These are phyloP conservation scores for Magnolia changhungtana DNA, from an alignment of 164 flowering plant genomes.

Conservation along the genomic window DNA sequence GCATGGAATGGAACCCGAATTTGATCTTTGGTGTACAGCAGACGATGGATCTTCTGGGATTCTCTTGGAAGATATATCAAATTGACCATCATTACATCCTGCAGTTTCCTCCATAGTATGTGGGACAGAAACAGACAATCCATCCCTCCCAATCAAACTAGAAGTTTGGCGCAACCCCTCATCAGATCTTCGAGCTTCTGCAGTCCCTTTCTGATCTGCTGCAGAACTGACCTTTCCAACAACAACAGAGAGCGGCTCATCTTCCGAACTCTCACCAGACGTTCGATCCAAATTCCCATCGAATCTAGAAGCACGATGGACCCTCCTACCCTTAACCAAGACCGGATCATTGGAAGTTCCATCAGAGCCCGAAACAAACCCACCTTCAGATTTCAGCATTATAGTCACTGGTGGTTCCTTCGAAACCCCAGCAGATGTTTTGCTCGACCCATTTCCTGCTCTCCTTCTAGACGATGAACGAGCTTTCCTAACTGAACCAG, in stretches of 20 bases:
- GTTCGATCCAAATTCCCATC: neutral
- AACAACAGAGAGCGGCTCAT: neutral
- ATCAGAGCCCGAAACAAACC: neutral
- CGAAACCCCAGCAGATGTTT: neutral
- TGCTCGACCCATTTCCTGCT: neutral
- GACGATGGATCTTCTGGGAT: neutral
- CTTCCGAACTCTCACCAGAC: slow-evolving; percentile 2
- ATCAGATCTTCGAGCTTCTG: slow-evolving; percentile 13
- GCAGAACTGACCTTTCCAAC: neutral
- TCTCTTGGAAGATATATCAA: neutral
- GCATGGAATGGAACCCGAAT: neutral
- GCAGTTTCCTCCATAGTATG: neutral
- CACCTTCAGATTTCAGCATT: neutral
- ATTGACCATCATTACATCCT: neutral
- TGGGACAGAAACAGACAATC: neutral
- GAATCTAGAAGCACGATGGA: neutral
- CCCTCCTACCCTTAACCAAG: neutral
- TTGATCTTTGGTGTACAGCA: neutral
- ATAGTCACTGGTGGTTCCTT: neutral
- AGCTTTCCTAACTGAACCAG: slow-evolving; percentile 6
- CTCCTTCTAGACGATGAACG: slow-evolving; percentile 4
- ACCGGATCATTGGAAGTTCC: neutral
- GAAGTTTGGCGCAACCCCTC: slow-evolving; percentile 14
- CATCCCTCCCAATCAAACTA: slow-evolving; percentile 2
- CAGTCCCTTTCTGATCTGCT: slow-evolving; percentile 8